phyloP scores from a whole-genome alignment of 495 filamentous ascomycete species.

The Xeromyces bisporus region DNA sequence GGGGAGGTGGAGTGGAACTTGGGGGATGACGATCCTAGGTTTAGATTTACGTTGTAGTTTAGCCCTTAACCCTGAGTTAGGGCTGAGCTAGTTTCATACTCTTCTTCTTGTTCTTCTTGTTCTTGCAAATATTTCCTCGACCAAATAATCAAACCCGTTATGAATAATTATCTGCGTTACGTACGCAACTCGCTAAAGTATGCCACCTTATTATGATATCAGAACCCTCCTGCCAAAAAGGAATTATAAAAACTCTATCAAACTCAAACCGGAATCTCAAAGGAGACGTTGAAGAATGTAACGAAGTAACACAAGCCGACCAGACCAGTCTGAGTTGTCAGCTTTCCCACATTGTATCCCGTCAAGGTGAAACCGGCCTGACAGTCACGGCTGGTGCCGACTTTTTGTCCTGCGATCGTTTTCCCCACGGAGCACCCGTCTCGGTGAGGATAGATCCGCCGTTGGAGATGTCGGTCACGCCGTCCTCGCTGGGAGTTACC shows the following conservation, averaged over 20 bases:
- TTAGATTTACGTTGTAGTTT: conserved; percentile 27
- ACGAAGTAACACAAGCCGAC: neutral
- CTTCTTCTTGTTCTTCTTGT: too few relatives aligned
- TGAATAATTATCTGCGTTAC: too few relatives aligned
- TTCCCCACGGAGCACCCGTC: conserved; percentile 17
- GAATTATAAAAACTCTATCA: too few relatives aligned
- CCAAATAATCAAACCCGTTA: too few relatives aligned
- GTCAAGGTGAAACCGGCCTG: conserved; percentile 1
- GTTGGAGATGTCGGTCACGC: conserved; percentile 6
- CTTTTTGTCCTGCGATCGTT: conserved; percentile 4
- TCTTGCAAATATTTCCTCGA: too few relatives aligned
- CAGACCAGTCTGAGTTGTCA: neutral
- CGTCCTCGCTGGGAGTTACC: conserved; percentile 5
- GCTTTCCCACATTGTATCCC: neutral
- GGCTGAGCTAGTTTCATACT: too few relatives aligned
- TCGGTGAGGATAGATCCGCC: conserved; percentile 20
- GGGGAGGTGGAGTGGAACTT: conserved; percentile 28
- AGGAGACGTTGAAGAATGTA: too few relatives aligned
- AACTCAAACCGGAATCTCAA: too few relatives aligned
- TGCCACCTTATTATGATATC: too few relatives aligned
- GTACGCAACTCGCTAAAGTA: too few relatives aligned
- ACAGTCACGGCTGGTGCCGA: conserved; percentile 8
- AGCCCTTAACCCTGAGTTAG: too few relatives aligned
- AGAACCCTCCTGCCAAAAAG: too few relatives aligned
- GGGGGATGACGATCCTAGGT: conserved; percentile 36